phyloP scores from a whole-genome alignment of 768 basidiomycete genomes.

The Hortiboletus flavorubellus region DNA sequence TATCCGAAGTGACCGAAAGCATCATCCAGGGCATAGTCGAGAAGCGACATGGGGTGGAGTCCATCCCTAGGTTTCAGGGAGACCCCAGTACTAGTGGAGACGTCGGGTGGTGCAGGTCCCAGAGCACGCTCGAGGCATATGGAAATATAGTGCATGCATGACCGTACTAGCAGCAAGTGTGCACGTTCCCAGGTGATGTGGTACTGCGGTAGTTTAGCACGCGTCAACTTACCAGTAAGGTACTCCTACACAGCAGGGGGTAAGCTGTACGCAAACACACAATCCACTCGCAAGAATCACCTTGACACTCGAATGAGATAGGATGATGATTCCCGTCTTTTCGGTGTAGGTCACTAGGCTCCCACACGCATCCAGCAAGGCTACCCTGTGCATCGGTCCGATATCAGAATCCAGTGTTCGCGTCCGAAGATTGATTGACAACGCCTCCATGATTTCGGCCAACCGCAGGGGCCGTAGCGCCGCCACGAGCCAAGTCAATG shows the following conservation, averaged over 20 bases:
- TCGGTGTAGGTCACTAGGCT: slow-evolving; percentile 3
- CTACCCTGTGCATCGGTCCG: slow-evolving; percentile 3
- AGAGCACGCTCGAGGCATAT: background rate
- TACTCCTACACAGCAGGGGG: background rate
- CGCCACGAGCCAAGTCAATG: background rate
- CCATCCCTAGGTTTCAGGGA: background rate
- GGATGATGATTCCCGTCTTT: background rate
- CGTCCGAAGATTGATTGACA: background rate
- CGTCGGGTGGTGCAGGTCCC: background rate
- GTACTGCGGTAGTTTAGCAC: background rate
- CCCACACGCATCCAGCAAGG: slow-evolving; percentile 7
- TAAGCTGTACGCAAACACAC: background rate
- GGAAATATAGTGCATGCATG: slow-evolving; percentile 4
- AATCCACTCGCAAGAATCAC: background rate
- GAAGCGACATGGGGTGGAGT: background rate
- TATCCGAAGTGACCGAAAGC: background rate
- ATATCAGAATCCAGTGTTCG: background rate
- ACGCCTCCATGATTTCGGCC: background rate
- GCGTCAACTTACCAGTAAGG: background rate
- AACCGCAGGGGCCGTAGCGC: background rate
- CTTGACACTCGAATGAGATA: slow-evolving; percentile 4
- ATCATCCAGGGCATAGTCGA: background rate
- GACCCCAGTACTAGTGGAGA: background rate
- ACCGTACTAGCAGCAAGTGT: background rate
- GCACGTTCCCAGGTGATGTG: background rate